Base-by-base conservation (phyloP, 495 filamentous ascomycete species). In the Physcia stellaris region DNA sequence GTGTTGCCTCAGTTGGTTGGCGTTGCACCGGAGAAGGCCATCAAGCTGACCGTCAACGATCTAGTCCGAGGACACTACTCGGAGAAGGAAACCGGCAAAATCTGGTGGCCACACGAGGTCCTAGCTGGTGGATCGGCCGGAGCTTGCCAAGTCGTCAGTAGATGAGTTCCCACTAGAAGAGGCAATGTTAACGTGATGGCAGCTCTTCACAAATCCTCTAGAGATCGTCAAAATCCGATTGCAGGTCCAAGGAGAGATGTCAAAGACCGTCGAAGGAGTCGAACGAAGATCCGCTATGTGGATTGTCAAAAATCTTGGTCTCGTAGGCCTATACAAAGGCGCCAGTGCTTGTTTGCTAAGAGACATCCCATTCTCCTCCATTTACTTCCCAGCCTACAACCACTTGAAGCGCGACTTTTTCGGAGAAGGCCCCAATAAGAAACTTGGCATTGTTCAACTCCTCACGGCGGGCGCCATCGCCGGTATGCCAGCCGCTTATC, bases 201-300 rank as follows among this genome's bases (percentile, higher is more conserved):
- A 92, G 84, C 73, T 94, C 43, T 94, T 94, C 62, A 93, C 87
- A 49, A 98, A 95, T 58, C 90, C 90, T 26, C 73, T 98, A 9
- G 90, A 98, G 59, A 98, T 98, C 52, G 90, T 98, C 57, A 98
- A 98, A 68, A 98, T 98, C 49, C 82, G 90, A 48, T 74, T 98
- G 31, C 90, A 98, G 60, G 85, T 96, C 6, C 90, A 98, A 66
- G 90, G 90, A 43, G 90, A 98, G 59, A 76, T 95, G 21, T 77
- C 85, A 37, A 95, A 93, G 64, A 83, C 65, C 20, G 78, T 87
- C 4, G 84, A 92, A 49, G 84, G 79, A 32, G 51, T 54, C 4
- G 83, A 83, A 35, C 80, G 79, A 52, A 81, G 90, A 39, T 93
- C 86, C 11, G 90, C 90, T 24, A 80, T 95, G 55, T 98, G 90